phyloP scores from a whole-genome alignment of 2,329 filamentous ascomycete genomes.

The Didymella pomorum region DNA sequence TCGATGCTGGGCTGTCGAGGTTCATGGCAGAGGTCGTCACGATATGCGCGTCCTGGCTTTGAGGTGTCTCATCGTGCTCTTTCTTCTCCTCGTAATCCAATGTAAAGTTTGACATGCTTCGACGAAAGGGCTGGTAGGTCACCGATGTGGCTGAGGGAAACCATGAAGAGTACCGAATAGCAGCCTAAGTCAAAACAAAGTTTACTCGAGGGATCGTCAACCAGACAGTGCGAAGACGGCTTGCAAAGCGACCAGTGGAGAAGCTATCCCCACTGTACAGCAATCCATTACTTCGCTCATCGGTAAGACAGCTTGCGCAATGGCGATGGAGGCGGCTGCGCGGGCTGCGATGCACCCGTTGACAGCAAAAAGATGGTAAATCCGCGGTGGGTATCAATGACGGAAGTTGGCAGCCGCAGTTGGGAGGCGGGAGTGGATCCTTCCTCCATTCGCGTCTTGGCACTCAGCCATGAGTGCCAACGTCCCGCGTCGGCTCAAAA shows the following conservation, averaged over 20 bases:
- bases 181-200: not conserved
- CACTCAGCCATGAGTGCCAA: not conserved
- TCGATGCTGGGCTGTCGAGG: not conserved
- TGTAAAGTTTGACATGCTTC: not conserved
- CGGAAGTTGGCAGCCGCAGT: slow-evolving; percentile 2
- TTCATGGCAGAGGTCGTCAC: not conserved
- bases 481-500: not conserved
- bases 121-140: not conserved
- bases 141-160: not conserved
- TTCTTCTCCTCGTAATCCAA: not conserved
- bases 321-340: not conserved
- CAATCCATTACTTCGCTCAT: not conserved
- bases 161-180: not conserved
- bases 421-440: not conserved
- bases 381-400: not conserved
- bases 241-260: not conserved
- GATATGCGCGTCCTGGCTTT: not conserved
- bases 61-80: not conserved
- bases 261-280: not conserved
- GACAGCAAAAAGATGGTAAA: not conserved
- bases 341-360: not conserved
- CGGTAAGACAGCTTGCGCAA: not conserved
- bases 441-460: not conserved
- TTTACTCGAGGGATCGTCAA: not conserved
- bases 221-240: not conserved